phyloP scores from a whole-genome alignment of 225 moss, liverwort and hornwort species.

The Straminergon stramineum region DNA sequence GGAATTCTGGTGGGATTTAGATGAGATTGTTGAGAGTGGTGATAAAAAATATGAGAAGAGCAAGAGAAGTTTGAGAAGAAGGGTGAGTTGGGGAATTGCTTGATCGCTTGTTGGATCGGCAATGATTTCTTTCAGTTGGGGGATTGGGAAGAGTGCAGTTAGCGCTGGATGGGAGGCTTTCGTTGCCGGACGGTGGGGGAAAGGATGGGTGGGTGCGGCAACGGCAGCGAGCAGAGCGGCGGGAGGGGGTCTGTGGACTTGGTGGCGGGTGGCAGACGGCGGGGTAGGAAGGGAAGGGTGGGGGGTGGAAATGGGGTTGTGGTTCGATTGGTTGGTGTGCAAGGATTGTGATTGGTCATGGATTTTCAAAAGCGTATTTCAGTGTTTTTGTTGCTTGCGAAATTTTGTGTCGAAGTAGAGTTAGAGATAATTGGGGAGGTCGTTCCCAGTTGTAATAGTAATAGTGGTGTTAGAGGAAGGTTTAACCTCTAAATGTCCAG shows the following conservation, averaged over 20 bases:
- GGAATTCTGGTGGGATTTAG: background rate
- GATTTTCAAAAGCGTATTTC: background rate
- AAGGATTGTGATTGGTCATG: background rate
- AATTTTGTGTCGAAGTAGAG: background rate
- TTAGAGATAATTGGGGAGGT: background rate
- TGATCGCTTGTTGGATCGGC: background rate
- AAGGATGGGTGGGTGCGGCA: background rate
- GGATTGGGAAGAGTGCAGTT: background rate
- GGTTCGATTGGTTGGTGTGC: background rate
- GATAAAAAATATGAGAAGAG: background rate
- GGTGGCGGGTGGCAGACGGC: background rate
- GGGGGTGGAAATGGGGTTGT: background rate
- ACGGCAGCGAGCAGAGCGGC: background rate
- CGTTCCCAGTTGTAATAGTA: fast-evolving
- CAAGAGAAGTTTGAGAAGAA: background rate
- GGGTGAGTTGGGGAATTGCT: background rate
- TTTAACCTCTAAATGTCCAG: too few relatives aligned
- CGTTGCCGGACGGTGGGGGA: background rate
- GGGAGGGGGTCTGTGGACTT: background rate
- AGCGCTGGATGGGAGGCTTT: background rate
- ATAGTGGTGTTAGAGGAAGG: background rate
- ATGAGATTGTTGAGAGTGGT: background rate
- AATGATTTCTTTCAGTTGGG: background rate
- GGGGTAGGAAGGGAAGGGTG: too few relatives aligned
- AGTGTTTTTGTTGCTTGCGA: background rate